Percentiles rank a stretch among this genome's conserved stretches.
Evolutionary conservation across 1,284 basidiomycete genomes (phyloP).

Genomic region (Takashimella koratensis): DNA sequence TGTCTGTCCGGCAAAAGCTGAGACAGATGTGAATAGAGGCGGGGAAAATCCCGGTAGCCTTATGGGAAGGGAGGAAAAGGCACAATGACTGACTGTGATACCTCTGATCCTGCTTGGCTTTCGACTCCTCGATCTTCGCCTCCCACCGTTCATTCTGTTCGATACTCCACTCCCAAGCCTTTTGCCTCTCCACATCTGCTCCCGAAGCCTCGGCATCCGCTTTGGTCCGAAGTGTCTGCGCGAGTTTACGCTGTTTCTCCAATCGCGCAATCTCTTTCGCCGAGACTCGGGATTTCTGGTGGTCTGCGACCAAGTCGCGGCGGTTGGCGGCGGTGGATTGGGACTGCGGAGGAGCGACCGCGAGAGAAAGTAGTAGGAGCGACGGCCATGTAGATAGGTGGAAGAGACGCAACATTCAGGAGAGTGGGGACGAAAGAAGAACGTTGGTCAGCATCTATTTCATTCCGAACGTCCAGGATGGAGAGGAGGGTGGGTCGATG

Average conservation of each 20-base stretch:
- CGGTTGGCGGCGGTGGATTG: constrained; percentile 76
- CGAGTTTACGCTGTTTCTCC: constrained; percentile 81
- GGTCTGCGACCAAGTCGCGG: constrained; percentile 74
- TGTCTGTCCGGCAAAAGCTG: not conserved
- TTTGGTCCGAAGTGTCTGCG: constrained; percentile 79
- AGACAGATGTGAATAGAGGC: not conserved
- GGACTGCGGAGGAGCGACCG: constrained; percentile 60
- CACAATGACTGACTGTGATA: constrained; percentile 31
- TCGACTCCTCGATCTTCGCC: constrained; percentile 64
- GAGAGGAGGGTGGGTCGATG: too few species aligned
- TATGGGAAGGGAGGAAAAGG: constrained; percentile 1
- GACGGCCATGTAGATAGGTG: too few species aligned
- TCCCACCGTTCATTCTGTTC: constrained; percentile 95
- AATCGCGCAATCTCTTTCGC: constrained; percentile 73
- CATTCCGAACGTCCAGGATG: too few species aligned
- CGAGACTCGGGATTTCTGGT: constrained; percentile 66
- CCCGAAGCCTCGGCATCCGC: constrained; percentile 83
- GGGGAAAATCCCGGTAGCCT: too few species aligned
- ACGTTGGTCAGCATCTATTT: too few species aligned
- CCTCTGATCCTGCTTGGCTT: constrained; percentile 58
- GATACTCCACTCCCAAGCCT: constrained; percentile 90
- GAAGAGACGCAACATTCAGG: too few species aligned
- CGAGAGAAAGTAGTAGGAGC: constrained; percentile 2
- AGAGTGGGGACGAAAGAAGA: too few species aligned
- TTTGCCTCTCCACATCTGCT: constrained; percentile 64